phyloP scores from a whole-genome alignment of 2,329 filamentous ascomycete species.

The Lasiodiplodia sp. region DNA sequence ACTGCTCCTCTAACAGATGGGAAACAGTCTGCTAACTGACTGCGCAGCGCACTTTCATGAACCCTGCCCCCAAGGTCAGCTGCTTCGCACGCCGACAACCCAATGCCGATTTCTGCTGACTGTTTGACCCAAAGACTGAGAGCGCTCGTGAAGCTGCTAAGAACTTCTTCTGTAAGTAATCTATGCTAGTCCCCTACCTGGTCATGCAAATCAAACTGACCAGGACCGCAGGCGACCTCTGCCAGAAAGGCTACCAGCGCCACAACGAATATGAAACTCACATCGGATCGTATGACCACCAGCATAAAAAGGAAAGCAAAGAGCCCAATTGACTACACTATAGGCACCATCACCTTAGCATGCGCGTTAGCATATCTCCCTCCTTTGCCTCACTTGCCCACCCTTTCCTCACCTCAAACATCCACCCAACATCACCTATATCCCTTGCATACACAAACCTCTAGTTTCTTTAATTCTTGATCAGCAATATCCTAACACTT shows the following conservation, averaged over 20 bases:
- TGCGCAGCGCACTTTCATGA: constrained; percentile 55
- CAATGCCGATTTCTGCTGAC: constrained; percentile 10
- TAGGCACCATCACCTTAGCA: constrained; percentile 33
- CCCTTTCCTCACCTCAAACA: neutral
- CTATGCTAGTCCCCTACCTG: neutral
- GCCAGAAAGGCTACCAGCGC: constrained; percentile 91
- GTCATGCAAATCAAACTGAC: neutral
- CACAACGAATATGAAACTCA: constrained; percentile 98
- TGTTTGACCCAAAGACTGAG: constrained; percentile 54
- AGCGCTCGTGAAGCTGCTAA: constrained; percentile 77
- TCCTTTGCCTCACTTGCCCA: neutral
- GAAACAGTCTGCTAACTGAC: neutral
- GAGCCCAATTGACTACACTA: constrained; percentile 18
- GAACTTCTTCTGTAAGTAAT: constrained; percentile 73
- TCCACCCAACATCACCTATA: neutral
- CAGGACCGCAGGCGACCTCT: constrained; percentile 67
- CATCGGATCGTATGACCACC: constrained; percentile 92
- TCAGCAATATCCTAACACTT: neutral
- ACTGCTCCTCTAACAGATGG: neutral
- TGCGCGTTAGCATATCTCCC: neutral
- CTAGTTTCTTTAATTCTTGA: neutral
- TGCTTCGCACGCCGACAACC: neutral
- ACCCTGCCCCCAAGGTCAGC: constrained; percentile 54
- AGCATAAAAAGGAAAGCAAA: constrained; percentile 75
- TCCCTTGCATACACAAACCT: no score